Conservation (phyloP, 257 asterid genomes). For the Fraxinus excelsior region DNA sequence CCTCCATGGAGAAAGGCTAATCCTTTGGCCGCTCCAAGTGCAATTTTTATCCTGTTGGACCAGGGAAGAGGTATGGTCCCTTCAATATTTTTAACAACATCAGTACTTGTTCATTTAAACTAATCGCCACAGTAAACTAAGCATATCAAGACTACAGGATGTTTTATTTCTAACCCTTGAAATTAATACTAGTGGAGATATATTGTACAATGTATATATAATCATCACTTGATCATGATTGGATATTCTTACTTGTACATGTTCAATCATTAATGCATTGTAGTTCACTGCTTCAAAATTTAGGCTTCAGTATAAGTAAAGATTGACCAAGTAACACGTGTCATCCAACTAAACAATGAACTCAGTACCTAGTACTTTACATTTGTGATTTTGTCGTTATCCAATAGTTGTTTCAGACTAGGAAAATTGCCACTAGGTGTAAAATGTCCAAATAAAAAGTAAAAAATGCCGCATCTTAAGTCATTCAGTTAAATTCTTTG, state of each 20-base stretch:
- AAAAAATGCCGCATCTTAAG: not conserved
- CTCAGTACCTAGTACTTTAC: not conserved
- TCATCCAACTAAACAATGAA: not conserved
- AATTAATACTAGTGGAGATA: not conserved
- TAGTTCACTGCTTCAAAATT: not conserved
- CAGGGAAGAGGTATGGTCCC: constrained; percentile 97
- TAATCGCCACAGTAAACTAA: not conserved
- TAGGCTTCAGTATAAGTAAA: not conserved
- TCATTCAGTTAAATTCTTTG: not conserved
- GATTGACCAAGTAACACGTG: not conserved
- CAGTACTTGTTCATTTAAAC: constrained; percentile 7
- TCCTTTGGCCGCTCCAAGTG: constrained; percentile 97
- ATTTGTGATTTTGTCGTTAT: not conserved
- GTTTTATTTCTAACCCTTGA: not conserved
- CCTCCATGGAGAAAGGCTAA: constrained; percentile 88
- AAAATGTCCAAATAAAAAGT: not conserved
- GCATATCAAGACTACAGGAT: not conserved
- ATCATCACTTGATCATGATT: not conserved
- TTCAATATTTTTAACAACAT: constrained; percentile 40
- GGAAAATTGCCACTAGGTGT: not conserved
- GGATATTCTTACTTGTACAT: not conserved
- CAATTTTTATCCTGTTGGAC: constrained; percentile 85
- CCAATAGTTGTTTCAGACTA: not conserved
- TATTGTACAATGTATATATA: not conserved
- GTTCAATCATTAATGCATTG: not conserved